Evolutionary conservation across 805 yeast genomes (phyloP), one percentile per base, ranked within the genome.

Genomic region (Vanderwaltozyma verrucispora): DNA sequence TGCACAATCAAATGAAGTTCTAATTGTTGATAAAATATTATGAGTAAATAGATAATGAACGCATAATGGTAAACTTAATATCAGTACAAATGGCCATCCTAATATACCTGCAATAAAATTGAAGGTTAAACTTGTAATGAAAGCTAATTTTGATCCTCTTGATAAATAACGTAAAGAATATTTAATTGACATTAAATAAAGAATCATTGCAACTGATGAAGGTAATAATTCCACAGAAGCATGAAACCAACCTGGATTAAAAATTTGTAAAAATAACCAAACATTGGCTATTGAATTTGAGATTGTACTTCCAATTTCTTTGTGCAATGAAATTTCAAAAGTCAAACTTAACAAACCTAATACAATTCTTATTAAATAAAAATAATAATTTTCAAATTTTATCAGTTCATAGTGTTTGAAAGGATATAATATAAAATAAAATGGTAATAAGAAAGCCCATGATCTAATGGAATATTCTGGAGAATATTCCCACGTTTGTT

Each of bases 401-500:
- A 43, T 39, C 3, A 26, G 32, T 8, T 17, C 24, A 17, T 32
- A 41, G 30, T 32, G 51, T 12, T 42, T 58, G 46, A 43, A 24
- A n/a, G 46, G 56, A 28, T 48, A 46, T 9, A 56, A 28, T 3
- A 55, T 16, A 10, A 53, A 41, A 33, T 55, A 59, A 32, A 56
- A 52, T 1, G 71, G 83, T 6, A 76, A 43, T 20, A 88, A 62
- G 48, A 81, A 87, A 2, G 82, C 70, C 77, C 92, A 89, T 2
- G 95, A 84, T 46, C 97, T 63, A 38, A 88, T 84, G 14, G 95
- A 85, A 51, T 74, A 85, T 37, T 71, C 81, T 0, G 96, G 96
- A 0, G 95, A 84, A 56, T 88, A 89, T 54, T 88, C 96, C 96
- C 96, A 88, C 0, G 96, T 88, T 58, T 87, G 87, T 49, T 87